Evolutionary conservation across 495 filamentous ascomycete species (phyloP), one percentile per base, ranked within the genome.

Genomic region (Terfezia boudieri): DNA sequence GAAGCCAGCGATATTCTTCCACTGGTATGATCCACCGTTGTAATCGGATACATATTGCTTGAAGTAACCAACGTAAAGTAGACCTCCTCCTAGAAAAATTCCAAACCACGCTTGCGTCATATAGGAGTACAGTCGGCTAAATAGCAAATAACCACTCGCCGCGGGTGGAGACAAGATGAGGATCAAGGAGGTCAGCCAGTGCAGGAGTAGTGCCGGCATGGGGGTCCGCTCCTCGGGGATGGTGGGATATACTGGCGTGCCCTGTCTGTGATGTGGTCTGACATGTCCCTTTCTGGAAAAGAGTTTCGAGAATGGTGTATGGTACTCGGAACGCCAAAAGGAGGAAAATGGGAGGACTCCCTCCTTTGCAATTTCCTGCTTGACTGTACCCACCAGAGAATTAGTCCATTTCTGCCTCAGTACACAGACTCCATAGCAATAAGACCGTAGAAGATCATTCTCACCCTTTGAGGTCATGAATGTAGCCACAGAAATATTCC

Each of bases 351-450:
- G 75, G 4, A 78, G 59, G 46, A 74, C 63, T 5, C 73, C 72
- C 55, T 74, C 70, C 57, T 74, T 75, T 23, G 71, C 72, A 36
- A 75, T 74, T 49, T 75, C 72, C 57, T 74, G 72, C 59, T 74
- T 76, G 50, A 76, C 71, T 62, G 17, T 8, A 46, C 4, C 7
- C 7, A 32, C 26, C 26, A 32, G 26, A 7, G 26, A 32, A 32
- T 32, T 32, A 32, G 26, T 32, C 26, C 26, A 32, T 32, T 32
- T 32, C 26, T 32, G 26, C 26, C 26, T 0, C 26, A 4, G 26
- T 32, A 7, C 26, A 32, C 26, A 32, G 26, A 7, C 4, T 4
- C 26, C 4, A 32, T 4, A 32, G 26, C 26, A 32, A 4, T 32
- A 32, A 32, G 26, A 32, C 26, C 4, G 26, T 32, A 32, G 4